Evolutionary conservation across 148 eudicot genomes (phyloP).

Genomic region (Cornus suecica): DNA sequence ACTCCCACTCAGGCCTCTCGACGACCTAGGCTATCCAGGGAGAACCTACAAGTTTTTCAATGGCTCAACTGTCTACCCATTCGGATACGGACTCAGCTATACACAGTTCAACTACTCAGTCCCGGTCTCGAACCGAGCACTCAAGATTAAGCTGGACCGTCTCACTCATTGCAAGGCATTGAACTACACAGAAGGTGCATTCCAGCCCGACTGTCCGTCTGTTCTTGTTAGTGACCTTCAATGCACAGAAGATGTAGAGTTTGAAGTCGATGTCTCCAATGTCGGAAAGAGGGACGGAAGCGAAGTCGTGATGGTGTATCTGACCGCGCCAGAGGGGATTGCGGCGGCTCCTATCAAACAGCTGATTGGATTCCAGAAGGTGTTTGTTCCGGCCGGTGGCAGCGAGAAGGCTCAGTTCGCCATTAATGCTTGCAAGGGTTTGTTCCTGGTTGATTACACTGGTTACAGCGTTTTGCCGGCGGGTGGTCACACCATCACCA

Average conservation of each 20-base stretch:
- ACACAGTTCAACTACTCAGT: constrained; percentile 22
- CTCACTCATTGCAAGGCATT: constrained; percentile 11
- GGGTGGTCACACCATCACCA: constrained; percentile 10
- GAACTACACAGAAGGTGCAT: constrained; percentile 7
- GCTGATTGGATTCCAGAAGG: constrained; percentile 17
- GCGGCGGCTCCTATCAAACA: constrained; percentile 10
- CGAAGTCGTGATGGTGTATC: constrained; percentile 17
- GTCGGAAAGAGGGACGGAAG: constrained; percentile 6
- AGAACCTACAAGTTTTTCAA: constrained; percentile 58
- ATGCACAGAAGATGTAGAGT: neutral
- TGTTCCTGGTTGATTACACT: constrained; percentile 12
- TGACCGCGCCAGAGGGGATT: neutral
- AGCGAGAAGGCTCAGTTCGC: neutral
- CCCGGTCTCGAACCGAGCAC: neutral
- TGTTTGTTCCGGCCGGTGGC: constrained; percentile 9
- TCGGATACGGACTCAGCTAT: constrained; percentile 37
- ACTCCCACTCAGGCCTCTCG: constrained; percentile 40
- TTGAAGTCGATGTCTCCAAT: constrained; percentile 11
- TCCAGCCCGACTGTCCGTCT: constrained; percentile 13
- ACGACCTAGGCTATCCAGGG: constrained; percentile 51
- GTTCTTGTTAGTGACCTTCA: constrained; percentile 7
- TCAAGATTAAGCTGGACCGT: constrained; percentile 1
- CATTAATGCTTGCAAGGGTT: constrained; percentile 18
- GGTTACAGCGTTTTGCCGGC: constrained; percentile 10
- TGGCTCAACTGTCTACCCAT: constrained; percentile 53